A percentile compares a stretch with the other conserved stretches of the same genome.
phyloP scores from a whole-genome alignment of 2,329 filamentous ascomycete species.

The Sarocladium brachiariae region DNA sequence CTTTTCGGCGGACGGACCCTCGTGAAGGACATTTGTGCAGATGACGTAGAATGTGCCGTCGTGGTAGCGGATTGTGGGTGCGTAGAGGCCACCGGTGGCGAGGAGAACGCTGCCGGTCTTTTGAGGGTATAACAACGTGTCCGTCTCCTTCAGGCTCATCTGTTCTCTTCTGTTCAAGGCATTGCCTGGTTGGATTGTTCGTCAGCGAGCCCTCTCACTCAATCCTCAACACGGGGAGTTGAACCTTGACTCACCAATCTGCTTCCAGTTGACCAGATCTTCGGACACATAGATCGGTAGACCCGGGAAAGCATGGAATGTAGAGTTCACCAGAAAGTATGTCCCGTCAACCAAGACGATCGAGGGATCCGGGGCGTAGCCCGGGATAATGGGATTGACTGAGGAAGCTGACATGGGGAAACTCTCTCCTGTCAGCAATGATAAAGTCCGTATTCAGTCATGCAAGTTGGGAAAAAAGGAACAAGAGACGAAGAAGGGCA shows the following conservation, averaged over 20 bases:
- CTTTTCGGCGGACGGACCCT: conserved; percentile 4
- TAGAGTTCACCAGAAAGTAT: conserved; percentile 41
- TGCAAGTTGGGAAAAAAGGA: background rate
- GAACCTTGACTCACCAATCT: conserved; percentile 18
- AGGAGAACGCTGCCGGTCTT: conserved; percentile 2
- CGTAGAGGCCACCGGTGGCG: conserved; percentile 14
- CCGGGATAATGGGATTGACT: conserved; percentile 24
- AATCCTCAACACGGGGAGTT: no score
- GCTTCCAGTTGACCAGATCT: conserved; percentile 25
- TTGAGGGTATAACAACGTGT: conserved; percentile 10
- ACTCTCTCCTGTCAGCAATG: no score
- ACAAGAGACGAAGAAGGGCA: background rate
- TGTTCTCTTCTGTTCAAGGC: conserved; percentile 12
- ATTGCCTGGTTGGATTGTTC: conserved; percentile 11
- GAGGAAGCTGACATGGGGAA: conserved; percentile 1
- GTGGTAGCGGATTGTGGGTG: conserved; percentile 14
- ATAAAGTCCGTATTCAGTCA: no score
- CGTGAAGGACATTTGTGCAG: conserved; percentile 14
- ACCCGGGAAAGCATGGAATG: conserved; percentile 54
- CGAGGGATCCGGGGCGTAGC: conserved; percentile 26
- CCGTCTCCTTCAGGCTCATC: conserved; percentile 11
- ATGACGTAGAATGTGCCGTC: conserved; percentile 15
- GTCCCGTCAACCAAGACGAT: conserved; percentile 21
- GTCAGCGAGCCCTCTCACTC: no score
- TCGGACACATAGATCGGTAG: conserved; percentile 31